Conservation (phyloP, 176 grass and related monocot genomes). For the Bonia amplexicaulis region DNA sequence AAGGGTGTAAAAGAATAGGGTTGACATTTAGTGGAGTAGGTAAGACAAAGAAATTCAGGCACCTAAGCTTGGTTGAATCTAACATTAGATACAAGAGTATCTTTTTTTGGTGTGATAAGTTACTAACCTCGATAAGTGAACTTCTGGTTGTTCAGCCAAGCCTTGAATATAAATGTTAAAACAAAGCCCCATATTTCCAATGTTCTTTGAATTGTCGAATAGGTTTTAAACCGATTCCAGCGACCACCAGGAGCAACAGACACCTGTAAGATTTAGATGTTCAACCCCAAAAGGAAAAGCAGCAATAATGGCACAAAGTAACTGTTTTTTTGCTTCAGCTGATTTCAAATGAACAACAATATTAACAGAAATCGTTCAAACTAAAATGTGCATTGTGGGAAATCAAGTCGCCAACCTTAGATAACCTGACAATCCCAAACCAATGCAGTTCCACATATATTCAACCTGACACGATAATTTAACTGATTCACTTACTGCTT, state of each 20-base stretch:
- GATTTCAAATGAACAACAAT: slow-evolving; percentile 9
- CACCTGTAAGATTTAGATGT: slow-evolving; percentile 60
- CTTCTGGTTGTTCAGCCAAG: slow-evolving; percentile 91
- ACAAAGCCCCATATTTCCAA: slow-evolving; percentile 97
- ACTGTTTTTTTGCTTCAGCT: neutral
- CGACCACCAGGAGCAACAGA: slow-evolving; percentile 86
- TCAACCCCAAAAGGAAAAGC: slow-evolving; percentile 19
- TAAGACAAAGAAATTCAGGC: neutral
- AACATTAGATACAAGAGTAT: neutral
- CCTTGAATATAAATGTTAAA: slow-evolving; percentile 74
- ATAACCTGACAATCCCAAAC: neutral
- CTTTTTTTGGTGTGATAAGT: neutral
- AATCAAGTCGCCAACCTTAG: neutral
- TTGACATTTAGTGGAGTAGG: neutral
- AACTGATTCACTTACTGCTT: neutral
- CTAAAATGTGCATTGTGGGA: neutral
- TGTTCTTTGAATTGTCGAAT: slow-evolving; percentile 98
- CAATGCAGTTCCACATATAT: neutral
- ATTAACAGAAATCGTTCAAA: neutral
- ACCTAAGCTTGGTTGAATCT: neutral
- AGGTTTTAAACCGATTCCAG: slow-evolving; percentile 98
- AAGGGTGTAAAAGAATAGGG: neutral
- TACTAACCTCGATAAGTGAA: slow-evolving; percentile 86
- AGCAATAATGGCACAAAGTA: neutral
- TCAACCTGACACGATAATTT: neutral